Conservation (phyloP, 2,329 filamentous ascomycete genomes). For the Juglanconis sp. region DNA sequence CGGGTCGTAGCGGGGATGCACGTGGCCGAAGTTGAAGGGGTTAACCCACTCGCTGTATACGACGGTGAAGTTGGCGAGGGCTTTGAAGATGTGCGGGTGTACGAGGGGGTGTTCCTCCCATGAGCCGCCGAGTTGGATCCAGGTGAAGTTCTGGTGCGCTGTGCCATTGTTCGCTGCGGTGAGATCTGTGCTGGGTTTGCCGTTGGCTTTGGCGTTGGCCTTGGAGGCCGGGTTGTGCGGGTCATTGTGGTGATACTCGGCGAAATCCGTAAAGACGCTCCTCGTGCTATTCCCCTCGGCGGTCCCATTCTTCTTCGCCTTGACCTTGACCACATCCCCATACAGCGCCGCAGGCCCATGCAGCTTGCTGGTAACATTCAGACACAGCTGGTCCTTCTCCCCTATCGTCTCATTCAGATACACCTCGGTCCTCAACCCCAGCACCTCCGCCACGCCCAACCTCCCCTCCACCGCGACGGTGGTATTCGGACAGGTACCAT, state of each 20-base stretch:
- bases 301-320: constrained; percentile 13
- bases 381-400: constrained; percentile 30
- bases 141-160: constrained; percentile 29
- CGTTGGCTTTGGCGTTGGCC: constrained; percentile 24
- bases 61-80: constrained; percentile 35
- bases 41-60: constrained; percentile 39
- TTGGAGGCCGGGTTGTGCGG: constrained; percentile 17
- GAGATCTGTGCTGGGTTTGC: not conserved
- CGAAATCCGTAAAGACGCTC: constrained; percentile 8
- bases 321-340: constrained; percentile 20
- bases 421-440: constrained; percentile 26
- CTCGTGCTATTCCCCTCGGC: constrained; percentile 5
- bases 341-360: constrained; percentile 31
- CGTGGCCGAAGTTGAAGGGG: constrained; percentile 37
- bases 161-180: constrained; percentile 28
- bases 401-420: constrained; percentile 30
- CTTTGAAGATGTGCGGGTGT: constrained; percentile 35
- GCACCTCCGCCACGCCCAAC: constrained; percentile 26
- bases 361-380: constrained; percentile 29
- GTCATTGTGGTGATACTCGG: constrained; percentile 11
- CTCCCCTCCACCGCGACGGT: constrained; percentile 26
- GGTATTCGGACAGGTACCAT: constrained; percentile 22
- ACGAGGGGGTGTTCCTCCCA: constrained; percentile 41
- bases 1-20: constrained; percentile 38
- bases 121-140: constrained; percentile 37